Conservation (phyloP, 805 yeast genomes). For the Wickerhamomyces hampshirensis region DNA sequence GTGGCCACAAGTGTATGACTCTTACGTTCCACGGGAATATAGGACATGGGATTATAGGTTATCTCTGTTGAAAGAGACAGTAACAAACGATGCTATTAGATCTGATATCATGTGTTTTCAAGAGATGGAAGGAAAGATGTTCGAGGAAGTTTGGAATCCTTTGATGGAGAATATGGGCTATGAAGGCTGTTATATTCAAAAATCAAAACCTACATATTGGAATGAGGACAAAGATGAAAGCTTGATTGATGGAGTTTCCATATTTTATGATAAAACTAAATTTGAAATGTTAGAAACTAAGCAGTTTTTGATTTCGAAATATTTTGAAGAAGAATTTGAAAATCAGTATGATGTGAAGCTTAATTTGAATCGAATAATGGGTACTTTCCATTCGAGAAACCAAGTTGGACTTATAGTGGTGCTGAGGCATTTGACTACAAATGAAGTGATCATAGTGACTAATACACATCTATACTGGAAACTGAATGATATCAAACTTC, state of each 20-base stretch:
- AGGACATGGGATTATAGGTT: slow-evolving; percentile 48
- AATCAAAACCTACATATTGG: slow-evolving; percentile 54
- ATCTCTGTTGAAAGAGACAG: slow-evolving; percentile 33
- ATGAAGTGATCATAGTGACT: slow-evolving; percentile 39
- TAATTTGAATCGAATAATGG: slow-evolving; percentile 18
- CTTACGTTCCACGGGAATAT: slow-evolving; percentile 41
- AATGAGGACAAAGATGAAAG: slow-evolving; percentile 32
- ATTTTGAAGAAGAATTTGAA: slow-evolving; percentile 12
- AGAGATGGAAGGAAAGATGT: slow-evolving; percentile 44
- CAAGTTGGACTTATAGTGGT: slow-evolving; percentile 54
- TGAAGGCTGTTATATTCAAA: slow-evolving; percentile 42
- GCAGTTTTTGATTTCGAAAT: slow-evolving; percentile 27
- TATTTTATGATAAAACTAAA: slow-evolving; percentile 44
- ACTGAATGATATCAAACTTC: slow-evolving; percentile 47
- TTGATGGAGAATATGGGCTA: slow-evolving; percentile 32
- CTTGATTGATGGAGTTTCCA: slow-evolving; percentile 54
- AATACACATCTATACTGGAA: slow-evolving; percentile 64
- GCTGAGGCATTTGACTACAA: slow-evolving; percentile 38
- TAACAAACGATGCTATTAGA: slow-evolving; percentile 27
- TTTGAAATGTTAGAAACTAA: slow-evolving; percentile 37
- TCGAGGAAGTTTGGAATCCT: slow-evolving; percentile 35
- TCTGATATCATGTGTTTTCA: slow-evolving; percentile 60
- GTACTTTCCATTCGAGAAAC: slow-evolving; percentile 40
- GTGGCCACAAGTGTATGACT: slow-evolving; percentile 53
- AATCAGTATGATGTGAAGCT: slow-evolving; percentile 10